These are phyloP conservation scores for Tetrahymena borealis DNA, from an alignment of 73 alveolate genomes.

Conservation along the genomic window DNA sequence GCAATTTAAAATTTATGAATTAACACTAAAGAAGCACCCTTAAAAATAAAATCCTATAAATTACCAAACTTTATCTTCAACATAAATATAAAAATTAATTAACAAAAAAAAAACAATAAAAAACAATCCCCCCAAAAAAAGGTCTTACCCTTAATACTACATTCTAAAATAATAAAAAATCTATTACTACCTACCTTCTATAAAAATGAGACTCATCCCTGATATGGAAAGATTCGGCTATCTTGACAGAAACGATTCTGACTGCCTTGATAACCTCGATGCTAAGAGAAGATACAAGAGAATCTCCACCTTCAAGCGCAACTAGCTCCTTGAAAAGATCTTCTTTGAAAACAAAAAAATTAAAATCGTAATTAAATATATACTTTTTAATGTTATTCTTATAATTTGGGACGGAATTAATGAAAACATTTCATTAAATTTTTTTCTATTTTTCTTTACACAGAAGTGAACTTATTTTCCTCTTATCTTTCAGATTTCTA, in stretches of 20 bases:
- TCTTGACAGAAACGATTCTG: constrained; percentile 1
- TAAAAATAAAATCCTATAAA: not conserved
- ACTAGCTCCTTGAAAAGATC: not conserved
- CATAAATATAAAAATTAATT: not conserved
- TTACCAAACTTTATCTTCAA: not conserved
- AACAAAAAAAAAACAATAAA: not conserved
- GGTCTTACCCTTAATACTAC: constrained; percentile 1
- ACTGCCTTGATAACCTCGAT: not conserved
- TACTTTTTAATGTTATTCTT: no score
- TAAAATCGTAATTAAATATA: not conserved
- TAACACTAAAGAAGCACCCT: not conserved
- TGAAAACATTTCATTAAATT: no score
- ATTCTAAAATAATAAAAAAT: not conserved
- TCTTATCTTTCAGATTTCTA: no score
- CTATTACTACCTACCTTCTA: not conserved
- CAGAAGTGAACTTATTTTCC: no score
- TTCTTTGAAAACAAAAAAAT: not conserved
- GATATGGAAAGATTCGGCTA: not conserved
- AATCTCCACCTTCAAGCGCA: constrained; percentile 1
- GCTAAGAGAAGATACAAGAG: constrained; percentile 1
- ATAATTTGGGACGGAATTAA: no score
- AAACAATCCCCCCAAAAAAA: not conserved
- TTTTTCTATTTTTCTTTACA: no score
- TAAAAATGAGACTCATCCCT: constrained; percentile 2
- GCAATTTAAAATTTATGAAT: not conserved